A percentile compares a stretch with the other conserved stretches of the same genome.
Evolutionary conservation across 371 early-diverging fungal species (phyloP).

Genomic region (Mortierella sp.): DNA sequence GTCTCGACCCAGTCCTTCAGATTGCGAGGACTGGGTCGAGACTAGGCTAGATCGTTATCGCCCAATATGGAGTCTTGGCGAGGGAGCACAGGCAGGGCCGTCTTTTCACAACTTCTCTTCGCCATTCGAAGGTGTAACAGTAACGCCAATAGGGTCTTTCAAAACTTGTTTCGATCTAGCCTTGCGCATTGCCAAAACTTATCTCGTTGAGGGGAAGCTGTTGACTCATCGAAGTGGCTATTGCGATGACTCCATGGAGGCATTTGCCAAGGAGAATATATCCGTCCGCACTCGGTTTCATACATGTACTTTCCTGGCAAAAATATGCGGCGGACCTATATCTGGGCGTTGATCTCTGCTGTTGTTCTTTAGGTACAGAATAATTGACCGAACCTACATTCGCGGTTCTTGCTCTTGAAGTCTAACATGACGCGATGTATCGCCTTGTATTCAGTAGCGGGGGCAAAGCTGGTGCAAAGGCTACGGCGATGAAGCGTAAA

Average conservation of each 20-base stretch:
- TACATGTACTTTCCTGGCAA: no score
- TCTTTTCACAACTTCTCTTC: conserved; percentile 35
- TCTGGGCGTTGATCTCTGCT: no score
- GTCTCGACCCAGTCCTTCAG: no score
- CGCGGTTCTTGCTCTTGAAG: no score
- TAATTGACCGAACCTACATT: no score
- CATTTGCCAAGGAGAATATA: conserved; percentile 69
- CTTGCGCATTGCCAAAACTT: conserved; percentile 52
- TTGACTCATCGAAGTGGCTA: conserved; percentile 34
- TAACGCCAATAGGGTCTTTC: conserved; percentile 14
- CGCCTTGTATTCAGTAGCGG: no score
- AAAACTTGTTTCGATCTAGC: conserved; percentile 47
- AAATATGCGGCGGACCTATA: no score
- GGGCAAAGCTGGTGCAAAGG: no score
- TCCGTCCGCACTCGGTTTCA: conserved; percentile 76
- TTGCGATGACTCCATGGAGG: conserved; percentile 69
- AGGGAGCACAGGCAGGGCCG: conserved; percentile 25
- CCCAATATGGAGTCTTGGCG: conserved; percentile 46
- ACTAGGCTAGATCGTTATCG: conserved; percentile 40
- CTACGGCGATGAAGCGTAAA: no score
- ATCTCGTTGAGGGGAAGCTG: conserved; percentile 39
- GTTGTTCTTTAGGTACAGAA: no score
- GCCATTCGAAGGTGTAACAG: neutral
- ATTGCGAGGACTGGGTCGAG: no score
- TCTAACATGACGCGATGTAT: no score